These are phyloP conservation scores for Gynochthodes officinalis DNA, from an alignment of 257 asterid species.

Conservation along the genomic window DNA sequence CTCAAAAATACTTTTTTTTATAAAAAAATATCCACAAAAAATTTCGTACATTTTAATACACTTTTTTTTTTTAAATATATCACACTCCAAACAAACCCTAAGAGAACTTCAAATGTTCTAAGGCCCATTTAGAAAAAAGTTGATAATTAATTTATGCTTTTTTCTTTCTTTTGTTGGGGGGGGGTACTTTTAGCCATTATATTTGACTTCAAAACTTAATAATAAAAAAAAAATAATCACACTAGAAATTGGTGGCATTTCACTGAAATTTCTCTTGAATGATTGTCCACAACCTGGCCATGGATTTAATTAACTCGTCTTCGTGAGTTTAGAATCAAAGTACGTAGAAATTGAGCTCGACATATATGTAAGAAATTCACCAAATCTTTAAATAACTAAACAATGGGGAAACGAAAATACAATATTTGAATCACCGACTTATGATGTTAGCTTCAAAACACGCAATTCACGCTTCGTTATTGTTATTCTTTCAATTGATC, in stretches of 20 bases:
- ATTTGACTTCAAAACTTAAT: not conserved
- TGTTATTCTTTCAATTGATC: not conserved
- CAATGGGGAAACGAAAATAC: too few relatives aligned
- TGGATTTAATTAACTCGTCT: conserved; percentile 5
- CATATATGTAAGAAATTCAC: not conserved
- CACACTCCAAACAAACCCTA: too few relatives aligned
- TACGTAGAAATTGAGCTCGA: not conserved
- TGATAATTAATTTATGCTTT: too few relatives aligned
- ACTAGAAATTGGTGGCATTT: not conserved
- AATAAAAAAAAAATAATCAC: not conserved
- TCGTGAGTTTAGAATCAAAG: not conserved
- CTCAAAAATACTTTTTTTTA: too few relatives aligned
- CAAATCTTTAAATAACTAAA: not conserved
- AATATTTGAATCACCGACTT: not conserved
- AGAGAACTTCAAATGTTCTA: too few relatives aligned
- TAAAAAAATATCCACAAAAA: too few relatives aligned
- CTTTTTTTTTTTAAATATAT: too few relatives aligned
- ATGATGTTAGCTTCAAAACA: not conserved
- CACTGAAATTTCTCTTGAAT: not conserved
- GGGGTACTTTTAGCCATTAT: too few relatives aligned
- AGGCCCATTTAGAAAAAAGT: too few relatives aligned
- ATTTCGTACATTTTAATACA: too few relatives aligned
- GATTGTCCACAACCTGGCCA: not conserved
- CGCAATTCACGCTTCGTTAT: not conserved
- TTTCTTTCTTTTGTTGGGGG: too few relatives aligned